Base-by-base conservation (phyloP, 306 rosid species). In the Vigna radiata region DNA sequence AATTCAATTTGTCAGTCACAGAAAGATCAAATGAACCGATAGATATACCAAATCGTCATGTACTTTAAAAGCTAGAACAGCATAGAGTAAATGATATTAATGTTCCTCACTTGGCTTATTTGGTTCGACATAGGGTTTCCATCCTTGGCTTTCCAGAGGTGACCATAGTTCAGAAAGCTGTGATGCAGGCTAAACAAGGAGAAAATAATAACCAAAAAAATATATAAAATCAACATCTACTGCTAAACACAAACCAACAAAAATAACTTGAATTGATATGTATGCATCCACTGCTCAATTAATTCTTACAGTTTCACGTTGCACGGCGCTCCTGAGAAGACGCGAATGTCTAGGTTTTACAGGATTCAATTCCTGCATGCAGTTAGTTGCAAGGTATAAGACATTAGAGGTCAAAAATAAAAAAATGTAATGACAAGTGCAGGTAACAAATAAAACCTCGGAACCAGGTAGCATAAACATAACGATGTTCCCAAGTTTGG, bases 261-360 rank as follows among this genome's bases (percentile, higher is more conserved):
- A 67, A 73, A 70, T 49, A 44, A 64, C 21, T 33, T 16, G 71
- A 19, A 72, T 31, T 16, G 65, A 19, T 70, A 82, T 75, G 75
- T 36, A 82, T 75, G 75, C 29, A 37, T 83, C 53, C 31, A 23
- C 53, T 55, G 73, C 75, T 70, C 56, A 80, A 85, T 72, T 67
- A 83, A 87, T 70, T 72, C 92, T 85, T 86, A 92, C 99, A 68
- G 83, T 89, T 84, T 91, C 88, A 13, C 81, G 88, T 68, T 88
- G 96, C 85, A 89, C 78, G 9, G 96, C 99, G 54, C 92, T 92
- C 84, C 55, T 92, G 79, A 96, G 91, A 59, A 96, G 96, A 63
- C 89, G 88, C 11, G 71, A 87, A 84, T 96, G 98, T 83, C 93
- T 92, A 29, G 97, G 91, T 82, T 91, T 96, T 54, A 91, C 88